Conservation (phyloP, 805 yeast genomes). For the Candida boleticola region DNA sequence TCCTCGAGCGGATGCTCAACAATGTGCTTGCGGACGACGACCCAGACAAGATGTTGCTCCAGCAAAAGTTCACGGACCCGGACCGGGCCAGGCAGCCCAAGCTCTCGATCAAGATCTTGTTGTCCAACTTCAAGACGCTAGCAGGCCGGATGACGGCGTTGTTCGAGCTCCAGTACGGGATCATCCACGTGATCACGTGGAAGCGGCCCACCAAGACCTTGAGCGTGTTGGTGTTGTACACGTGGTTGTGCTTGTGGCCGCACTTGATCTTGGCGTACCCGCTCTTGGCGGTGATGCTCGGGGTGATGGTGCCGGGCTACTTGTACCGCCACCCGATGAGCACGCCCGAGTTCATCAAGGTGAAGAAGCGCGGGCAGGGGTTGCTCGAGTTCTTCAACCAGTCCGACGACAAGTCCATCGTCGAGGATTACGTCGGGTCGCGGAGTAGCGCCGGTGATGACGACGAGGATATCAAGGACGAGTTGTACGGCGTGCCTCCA, state of each 20-base stretch:
- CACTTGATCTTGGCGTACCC: constrained; percentile 66
- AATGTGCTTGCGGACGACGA: constrained; percentile 48
- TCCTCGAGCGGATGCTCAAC: constrained; percentile 53
- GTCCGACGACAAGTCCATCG: constrained; percentile 29
- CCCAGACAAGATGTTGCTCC: constrained; percentile 46
- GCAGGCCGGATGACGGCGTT: constrained; percentile 55
- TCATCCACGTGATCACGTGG: constrained; percentile 70
- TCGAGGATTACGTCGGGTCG: constrained; percentile 21
- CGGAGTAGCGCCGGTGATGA: constrained; percentile 13
- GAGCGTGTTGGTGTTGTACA: constrained; percentile 54
- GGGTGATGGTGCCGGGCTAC: constrained; percentile 70
- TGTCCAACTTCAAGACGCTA: constrained; percentile 56
- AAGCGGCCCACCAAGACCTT: constrained; percentile 69
- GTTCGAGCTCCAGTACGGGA: constrained; percentile 59
- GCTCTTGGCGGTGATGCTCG: constrained; percentile 49
- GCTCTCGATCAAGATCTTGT: constrained; percentile 55
- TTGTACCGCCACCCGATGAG: constrained; percentile 63
- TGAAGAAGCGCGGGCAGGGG: constrained; percentile 53
- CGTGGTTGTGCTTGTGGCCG: constrained; percentile 71
- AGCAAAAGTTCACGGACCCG: constrained; percentile 43
- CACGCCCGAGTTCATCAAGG: constrained; percentile 42
- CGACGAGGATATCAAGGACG: neutral
- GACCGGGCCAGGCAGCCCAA: constrained; percentile 45
- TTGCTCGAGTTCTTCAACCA: constrained; percentile 41
- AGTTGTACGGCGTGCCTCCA: neutral